Evolutionary conservation across 202 grass and related monocot species (phyloP).

Genomic region (Brachypodium distachyon): DNA sequence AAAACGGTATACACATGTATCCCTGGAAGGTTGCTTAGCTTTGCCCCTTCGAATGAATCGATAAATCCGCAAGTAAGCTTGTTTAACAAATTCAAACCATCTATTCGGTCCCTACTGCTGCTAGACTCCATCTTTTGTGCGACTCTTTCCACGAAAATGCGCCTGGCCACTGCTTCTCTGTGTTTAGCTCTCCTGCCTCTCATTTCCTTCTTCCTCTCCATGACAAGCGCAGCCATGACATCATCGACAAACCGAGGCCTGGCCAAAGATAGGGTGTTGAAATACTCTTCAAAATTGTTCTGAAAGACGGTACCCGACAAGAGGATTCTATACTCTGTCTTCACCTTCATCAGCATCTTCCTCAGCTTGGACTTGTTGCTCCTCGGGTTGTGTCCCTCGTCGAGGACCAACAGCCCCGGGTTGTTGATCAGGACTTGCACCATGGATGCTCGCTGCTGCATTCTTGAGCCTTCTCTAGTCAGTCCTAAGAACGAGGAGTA

Average conservation of each 20-base stretch:
- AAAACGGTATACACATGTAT: slow-evolving; percentile 64
- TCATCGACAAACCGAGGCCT: slow-evolving; percentile 71
- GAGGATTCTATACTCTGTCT: slow-evolving; percentile 81
- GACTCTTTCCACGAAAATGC: slow-evolving; percentile 67
- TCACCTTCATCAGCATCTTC: slow-evolving; percentile 79
- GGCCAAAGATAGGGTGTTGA: slow-evolving; percentile 89
- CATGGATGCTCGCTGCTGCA: slow-evolving; percentile 44
- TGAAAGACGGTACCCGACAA: slow-evolving; percentile 89
- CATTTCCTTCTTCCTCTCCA: slow-evolving; percentile 15
- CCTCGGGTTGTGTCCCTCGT: slow-evolving; percentile 95
- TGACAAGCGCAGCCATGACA: slow-evolving; percentile 45
- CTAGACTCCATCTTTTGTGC: slow-evolving; percentile 71
- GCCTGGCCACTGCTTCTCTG: slow-evolving; percentile 52
- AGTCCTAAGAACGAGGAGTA: slow-evolving; percentile 67
- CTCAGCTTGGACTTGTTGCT: slow-evolving; percentile 75
- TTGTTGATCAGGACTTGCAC: slow-evolving; percentile 47
- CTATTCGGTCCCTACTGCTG: slow-evolving; percentile 25
- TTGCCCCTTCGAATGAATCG: slow-evolving; percentile 57
- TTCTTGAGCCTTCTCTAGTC: slow-evolving; percentile 43
- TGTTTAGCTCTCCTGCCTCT: slow-evolving; percentile 22
- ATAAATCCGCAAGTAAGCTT: slow-evolving; percentile 63
- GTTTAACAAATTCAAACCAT: slow-evolving; percentile 61
- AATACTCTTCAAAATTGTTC: slow-evolving; percentile 96
- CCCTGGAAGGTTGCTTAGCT: slow-evolving; percentile 58
- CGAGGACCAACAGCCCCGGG: slow-evolving; percentile 78